Conservation (phyloP, 108 stramenopile species). For the Pseudonitzschia multiseries region DNA sequence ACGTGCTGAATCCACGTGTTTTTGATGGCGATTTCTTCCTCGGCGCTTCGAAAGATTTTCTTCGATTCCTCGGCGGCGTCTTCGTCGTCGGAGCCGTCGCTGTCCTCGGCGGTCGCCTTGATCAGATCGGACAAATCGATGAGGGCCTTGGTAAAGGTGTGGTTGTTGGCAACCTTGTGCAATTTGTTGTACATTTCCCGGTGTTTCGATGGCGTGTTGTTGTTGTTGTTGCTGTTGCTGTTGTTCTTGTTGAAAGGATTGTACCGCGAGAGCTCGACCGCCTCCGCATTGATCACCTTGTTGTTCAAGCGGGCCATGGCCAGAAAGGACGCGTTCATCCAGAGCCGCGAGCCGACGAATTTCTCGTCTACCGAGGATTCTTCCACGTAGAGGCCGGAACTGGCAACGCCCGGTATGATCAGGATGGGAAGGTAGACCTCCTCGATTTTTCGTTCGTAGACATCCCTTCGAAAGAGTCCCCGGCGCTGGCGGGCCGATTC, state of each 20-base stretch:
- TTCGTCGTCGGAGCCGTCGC: background rate
- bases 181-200: constrained; percentile 12
- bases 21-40: constrained; percentile 19
- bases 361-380: constrained; percentile 11
- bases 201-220: background rate
- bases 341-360: constrained; percentile 33
- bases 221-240: background rate
- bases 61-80: background rate
- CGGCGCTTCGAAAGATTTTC: constrained; percentile 14
- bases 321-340: constrained; percentile 34
- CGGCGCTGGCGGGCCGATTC: background rate
- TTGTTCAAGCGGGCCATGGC: constrained; percentile 9
- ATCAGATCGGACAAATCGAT: background rate
- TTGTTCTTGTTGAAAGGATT: background rate
- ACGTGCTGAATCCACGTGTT: constrained; percentile 34
- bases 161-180: background rate
- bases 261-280: background rate
- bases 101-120: background rate
- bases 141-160: background rate
- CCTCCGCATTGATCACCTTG: background rate
- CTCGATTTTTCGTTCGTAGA: background rate
- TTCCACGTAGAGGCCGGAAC: constrained; percentile 27
- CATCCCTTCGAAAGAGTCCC: background rate
- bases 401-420: constrained; percentile 49
- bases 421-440: constrained; percentile 33